phyloP scores from a whole-genome alignment of 176 grass and related monocot species.

The Ampelocalamus luodianensis region DNA sequence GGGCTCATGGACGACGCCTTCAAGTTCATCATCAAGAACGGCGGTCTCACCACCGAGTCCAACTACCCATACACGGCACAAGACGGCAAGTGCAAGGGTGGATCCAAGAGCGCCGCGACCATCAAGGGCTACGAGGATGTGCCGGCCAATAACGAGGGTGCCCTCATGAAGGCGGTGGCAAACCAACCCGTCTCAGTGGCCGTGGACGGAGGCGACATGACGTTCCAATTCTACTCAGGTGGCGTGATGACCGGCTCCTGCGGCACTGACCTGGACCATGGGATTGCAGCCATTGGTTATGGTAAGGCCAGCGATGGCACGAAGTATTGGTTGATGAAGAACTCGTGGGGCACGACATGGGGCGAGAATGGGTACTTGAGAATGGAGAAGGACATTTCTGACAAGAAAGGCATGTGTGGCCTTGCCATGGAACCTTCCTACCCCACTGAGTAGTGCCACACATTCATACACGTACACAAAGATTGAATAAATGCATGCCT shows the following conservation, averaged over 20 bases:
- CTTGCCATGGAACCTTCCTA: constrained; percentile 48
- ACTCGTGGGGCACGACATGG: not conserved
- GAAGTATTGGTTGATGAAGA: constrained; percentile 45
- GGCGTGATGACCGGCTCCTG: constrained; percentile 51
- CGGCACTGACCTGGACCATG: constrained; percentile 41
- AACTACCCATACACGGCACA: no score
- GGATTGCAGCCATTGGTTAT: constrained; percentile 47
- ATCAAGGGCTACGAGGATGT: constrained; percentile 53
- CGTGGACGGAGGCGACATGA: constrained; percentile 47
- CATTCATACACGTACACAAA: not conserved
- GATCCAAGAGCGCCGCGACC: constrained; percentile 2
- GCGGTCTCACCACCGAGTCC: no score
- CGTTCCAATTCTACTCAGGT: constrained; percentile 47
- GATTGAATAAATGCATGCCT: not conserved
- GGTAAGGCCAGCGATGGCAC: constrained; percentile 28
- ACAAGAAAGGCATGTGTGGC: constrained; percentile 40
- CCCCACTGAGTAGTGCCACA: not conserved
- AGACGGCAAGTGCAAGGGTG: constrained; percentile 46
- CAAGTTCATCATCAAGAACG: constrained; percentile 43
- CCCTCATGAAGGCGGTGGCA: constrained; percentile 56
- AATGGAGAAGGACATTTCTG: constrained; percentile 32
- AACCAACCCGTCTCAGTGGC: constrained; percentile 50
- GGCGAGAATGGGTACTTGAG: constrained; percentile 5
- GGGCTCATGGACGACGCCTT: constrained; percentile 55
- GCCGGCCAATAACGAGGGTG: constrained; percentile 40